A percentile compares a stretch with the other conserved stretches of the same genome.
phyloP scores from a whole-genome alignment of 768 basidiomycete genomes.

The Pleurotus tuber-regium region DNA sequence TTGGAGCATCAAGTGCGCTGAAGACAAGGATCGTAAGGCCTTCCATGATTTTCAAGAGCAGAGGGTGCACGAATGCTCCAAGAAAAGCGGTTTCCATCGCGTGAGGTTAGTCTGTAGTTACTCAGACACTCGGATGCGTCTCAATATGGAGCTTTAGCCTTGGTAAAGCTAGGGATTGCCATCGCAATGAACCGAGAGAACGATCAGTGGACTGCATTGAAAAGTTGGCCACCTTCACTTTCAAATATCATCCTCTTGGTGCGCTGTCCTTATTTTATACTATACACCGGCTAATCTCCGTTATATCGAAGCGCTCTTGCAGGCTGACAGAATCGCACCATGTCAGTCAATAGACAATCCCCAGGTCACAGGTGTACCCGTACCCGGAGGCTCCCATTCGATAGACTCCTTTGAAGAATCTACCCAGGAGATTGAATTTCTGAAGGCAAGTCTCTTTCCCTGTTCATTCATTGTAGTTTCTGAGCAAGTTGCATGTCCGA shows the following conservation, averaged over 20 bases:
- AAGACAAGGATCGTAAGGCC: background rate
- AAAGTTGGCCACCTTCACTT: constrained; percentile 14
- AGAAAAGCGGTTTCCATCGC: constrained; percentile 25
- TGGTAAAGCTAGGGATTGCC: constrained; percentile 1
- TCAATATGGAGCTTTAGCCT: background rate
- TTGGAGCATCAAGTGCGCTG: constrained; percentile 10
- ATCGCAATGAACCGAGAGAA: background rate
- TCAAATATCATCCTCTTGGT: constrained; percentile 20
- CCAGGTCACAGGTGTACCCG: too few relatives aligned
- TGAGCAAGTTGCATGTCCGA: too few relatives aligned
- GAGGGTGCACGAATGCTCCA: constrained; percentile 23
- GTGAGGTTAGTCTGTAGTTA: constrained; percentile 22
- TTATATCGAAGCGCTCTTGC: too few relatives aligned
- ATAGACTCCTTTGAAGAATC: too few relatives aligned
- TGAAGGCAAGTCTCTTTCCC: too few relatives aligned
- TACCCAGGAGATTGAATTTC: too few relatives aligned
- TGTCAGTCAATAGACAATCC: too few relatives aligned
- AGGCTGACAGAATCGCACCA: too few relatives aligned
- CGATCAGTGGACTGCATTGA: background rate
- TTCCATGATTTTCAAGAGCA: background rate
- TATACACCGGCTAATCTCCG: too few relatives aligned
- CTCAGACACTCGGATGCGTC: too few relatives aligned
- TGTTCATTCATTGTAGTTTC: too few relatives aligned
- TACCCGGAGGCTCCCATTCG: too few relatives aligned
- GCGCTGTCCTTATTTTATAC: background rate